These are phyloP conservation scores for Nigrospora oryzae DNA, from an alignment of 2,329 filamentous ascomycete genomes.

Conservation along the genomic window DNA sequence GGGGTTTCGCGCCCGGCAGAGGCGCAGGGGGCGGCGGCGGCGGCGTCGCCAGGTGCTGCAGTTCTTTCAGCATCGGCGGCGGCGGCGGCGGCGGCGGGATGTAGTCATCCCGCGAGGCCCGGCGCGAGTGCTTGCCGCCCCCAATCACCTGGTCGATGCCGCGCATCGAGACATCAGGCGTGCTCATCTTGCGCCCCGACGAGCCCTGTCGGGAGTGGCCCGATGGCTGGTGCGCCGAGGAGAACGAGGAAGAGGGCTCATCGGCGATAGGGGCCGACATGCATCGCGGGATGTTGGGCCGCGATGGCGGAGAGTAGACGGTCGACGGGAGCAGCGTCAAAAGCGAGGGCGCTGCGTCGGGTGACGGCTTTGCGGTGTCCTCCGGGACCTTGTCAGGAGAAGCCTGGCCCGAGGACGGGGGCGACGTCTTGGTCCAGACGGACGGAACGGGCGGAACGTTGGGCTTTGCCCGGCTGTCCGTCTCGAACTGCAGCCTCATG, in stretches of 20 bases:
- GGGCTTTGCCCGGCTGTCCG: conserved; percentile 42
- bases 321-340: conserved; percentile 49
- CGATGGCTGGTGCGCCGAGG: not conserved
- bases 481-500: conserved; percentile 72
- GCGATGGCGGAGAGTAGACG: conserved; percentile 47
- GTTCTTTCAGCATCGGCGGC: conserved; percentile 49
- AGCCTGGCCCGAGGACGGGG: conserved; percentile 25
- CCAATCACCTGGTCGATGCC: conserved; percentile 39
- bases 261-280: conserved; percentile 52
- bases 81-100: conserved; percentile 45
- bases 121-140: conserved; percentile 23
- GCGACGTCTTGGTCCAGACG: conserved; percentile 34
- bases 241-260: conserved; percentile 21
- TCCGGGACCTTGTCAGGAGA: conserved; percentile 21
- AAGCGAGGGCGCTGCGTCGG: conserved; percentile 14
- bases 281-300: conserved; percentile 44
- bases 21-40: conserved; percentile 56
- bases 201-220: conserved; percentile 17
- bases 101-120: conserved; percentile 40
- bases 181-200: conserved; percentile 27
- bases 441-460: conserved; percentile 46
- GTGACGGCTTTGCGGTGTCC: conserved; percentile 18
- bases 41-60: conserved; percentile 52
- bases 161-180: conserved; percentile 27
- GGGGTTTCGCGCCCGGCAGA: conserved; percentile 32